Conservation (phyloP, 306 rosid genomes). For the Medicago ruthenica region DNA sequence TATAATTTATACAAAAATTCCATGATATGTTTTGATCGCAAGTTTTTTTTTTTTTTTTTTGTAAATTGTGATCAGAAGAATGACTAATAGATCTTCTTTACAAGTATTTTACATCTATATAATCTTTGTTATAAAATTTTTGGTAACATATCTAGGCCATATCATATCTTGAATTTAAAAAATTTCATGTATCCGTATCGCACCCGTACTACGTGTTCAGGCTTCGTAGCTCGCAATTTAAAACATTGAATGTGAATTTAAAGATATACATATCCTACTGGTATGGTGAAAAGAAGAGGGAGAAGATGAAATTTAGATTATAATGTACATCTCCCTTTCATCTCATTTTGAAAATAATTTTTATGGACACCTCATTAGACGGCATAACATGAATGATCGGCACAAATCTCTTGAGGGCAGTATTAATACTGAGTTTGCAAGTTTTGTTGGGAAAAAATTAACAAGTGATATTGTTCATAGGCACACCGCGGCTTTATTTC, state of each 20-base stretch:
- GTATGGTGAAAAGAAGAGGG: conserved; percentile 1
- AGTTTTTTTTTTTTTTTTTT: no score
- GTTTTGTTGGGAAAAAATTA: background rate
- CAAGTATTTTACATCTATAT: no score
- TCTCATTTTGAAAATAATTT: background rate
- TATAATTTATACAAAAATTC: no score
- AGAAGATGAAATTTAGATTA: background rate
- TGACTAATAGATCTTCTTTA: no score
- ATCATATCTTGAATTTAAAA: background rate
- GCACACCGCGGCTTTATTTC: background rate
- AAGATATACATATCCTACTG: background rate
- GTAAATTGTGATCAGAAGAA: no score
- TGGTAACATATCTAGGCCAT: background rate
- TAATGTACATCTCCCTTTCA: background rate
- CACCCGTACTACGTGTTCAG: background rate
- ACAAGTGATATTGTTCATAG: background rate
- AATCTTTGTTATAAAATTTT: no score
- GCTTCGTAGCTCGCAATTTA: background rate
- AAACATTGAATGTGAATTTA: background rate
- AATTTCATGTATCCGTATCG: background rate
- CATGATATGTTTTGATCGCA: no score
- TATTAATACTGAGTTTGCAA: background rate
- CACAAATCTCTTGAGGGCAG: background rate
- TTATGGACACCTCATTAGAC: background rate
- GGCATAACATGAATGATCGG: background rate